Evolutionary conservation across 2,329 filamentous ascomycete genomes (phyloP).

Genomic region (Stagonosporopsis vannaccii): DNA sequence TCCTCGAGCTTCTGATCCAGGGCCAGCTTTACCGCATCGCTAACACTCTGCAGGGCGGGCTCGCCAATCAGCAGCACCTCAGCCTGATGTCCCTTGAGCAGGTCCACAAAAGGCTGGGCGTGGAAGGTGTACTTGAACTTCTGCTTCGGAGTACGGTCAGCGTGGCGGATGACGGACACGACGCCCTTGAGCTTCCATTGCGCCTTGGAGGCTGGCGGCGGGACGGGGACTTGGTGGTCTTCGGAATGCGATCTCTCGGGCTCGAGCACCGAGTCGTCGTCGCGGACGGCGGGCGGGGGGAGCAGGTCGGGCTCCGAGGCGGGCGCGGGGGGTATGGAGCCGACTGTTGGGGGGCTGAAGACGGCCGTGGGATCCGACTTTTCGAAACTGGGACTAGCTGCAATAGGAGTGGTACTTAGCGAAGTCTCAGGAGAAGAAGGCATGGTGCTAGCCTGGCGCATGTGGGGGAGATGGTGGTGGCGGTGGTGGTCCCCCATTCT

Average conservation of each 20-base stretch:
- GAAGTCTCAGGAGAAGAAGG: constrained; percentile 57
- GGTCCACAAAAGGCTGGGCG: constrained; percentile 91
- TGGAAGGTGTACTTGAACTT: constrained; percentile 99
- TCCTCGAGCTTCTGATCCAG: constrained; percentile 84
- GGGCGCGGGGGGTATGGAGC: constrained; percentile 25
- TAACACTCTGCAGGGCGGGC: constrained; percentile 85
- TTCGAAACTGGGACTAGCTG: constrained; percentile 55
- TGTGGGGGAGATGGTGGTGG: constrained; percentile 49
- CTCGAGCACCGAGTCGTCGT: constrained; percentile 32
- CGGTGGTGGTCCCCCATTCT: constrained; percentile 58
- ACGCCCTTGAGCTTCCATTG: constrained; percentile 99
- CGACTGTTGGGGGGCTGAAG: constrained; percentile 25
- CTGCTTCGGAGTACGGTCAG: constrained; percentile 96
- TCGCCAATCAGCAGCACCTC: constrained; percentile 95
- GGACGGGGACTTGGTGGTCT: constrained; percentile 47
- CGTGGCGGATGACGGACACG: constrained; percentile 94
- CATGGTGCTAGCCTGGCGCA: constrained; percentile 44
- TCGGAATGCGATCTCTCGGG: constrained; percentile 40
- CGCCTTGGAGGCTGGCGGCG: constrained; percentile 73
- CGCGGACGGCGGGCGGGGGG: constrained; percentile 35
- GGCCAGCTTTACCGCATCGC: constrained; percentile 84
- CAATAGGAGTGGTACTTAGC: constrained; percentile 51
- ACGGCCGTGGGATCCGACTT: constrained; percentile 36
- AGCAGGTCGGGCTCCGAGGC: constrained; percentile 45
- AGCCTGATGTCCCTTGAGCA: constrained; percentile 94